phyloP scores from a whole-genome alignment of 116 monocot genomes.

The Cymodocea nodosa region DNA sequence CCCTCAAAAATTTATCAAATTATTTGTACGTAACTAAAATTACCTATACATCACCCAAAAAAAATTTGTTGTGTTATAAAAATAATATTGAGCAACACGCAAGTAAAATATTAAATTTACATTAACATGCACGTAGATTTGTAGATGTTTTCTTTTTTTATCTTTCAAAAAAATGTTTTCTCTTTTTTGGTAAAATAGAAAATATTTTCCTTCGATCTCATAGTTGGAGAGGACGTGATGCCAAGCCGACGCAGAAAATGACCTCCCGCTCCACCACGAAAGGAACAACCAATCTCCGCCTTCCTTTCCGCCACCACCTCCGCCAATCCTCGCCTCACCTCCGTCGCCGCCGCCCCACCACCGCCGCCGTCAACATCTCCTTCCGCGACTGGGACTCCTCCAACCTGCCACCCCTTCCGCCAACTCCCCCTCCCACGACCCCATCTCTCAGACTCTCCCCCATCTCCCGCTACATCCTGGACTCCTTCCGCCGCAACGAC shows the following conservation, averaged over 20 bases:
- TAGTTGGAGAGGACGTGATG: too few relatives aligned
- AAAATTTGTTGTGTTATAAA: too few relatives aligned
- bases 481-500: conserved; percentile 42
- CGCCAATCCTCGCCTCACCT: conserved; percentile 10
- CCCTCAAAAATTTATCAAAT: too few relatives aligned
- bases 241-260: neutral
- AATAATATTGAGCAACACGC: too few relatives aligned
- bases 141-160: too few relatives aligned
- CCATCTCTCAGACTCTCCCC: conserved; percentile 56
- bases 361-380: conserved; percentile 13
- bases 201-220: too few relatives aligned
- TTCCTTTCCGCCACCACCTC: conserved; percentile 4
- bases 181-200: too few relatives aligned
- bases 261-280: conserved; percentile 19
- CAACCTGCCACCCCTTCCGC: neutral
- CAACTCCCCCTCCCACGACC: conserved; percentile 4
- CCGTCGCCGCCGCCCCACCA: neutral
- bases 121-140: too few relatives aligned
- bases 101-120: too few relatives aligned
- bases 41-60: too few relatives aligned
- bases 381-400: conserved; percentile 56
- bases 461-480: conserved; percentile 56
- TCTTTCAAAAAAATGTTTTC: too few relatives aligned
- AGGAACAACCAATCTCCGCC: neutral
- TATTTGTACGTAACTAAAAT: too few relatives aligned